Conservation (phyloP, 2,329 filamentous ascomycete species). For the Trichoderma semiorbis region DNA sequence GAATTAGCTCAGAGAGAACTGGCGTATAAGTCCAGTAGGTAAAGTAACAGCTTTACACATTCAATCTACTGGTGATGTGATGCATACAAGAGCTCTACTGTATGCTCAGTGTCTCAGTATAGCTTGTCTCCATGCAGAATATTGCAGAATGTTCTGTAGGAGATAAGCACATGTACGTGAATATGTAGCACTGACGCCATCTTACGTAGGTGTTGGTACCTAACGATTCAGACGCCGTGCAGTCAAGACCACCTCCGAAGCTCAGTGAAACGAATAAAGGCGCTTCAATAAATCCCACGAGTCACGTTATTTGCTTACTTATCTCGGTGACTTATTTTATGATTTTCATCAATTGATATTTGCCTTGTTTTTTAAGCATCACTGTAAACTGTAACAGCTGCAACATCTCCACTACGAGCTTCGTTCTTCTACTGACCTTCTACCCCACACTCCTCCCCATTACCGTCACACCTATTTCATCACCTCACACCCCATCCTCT, state of each 20-base stretch:
- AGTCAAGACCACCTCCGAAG: background rate
- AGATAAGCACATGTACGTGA: background rate
- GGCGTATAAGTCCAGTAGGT: background rate
- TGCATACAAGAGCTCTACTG: background rate
- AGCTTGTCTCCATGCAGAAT: background rate
- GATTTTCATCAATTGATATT: background rate
- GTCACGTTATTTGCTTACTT: background rate
- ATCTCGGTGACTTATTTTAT: background rate
- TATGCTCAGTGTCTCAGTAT: background rate
- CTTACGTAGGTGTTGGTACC: conserved; percentile 15
- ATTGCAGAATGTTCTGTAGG: background rate
- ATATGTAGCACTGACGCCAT: background rate
- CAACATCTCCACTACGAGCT: background rate
- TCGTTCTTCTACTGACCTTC: background rate
- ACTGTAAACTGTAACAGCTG: background rate
- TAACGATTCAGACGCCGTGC: background rate
- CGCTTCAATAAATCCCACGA: background rate
- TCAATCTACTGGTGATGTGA: background rate
- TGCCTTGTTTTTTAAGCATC: background rate
- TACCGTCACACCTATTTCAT: conserved; percentile 7
- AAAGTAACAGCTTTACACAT: background rate
- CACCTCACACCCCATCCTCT: background rate
- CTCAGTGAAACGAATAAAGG: background rate
- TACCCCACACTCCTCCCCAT: conserved; percentile 8
- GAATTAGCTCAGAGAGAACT: background rate